Conservation (phyloP, 441 rosid species). For the Flueggea neowawraea region DNA sequence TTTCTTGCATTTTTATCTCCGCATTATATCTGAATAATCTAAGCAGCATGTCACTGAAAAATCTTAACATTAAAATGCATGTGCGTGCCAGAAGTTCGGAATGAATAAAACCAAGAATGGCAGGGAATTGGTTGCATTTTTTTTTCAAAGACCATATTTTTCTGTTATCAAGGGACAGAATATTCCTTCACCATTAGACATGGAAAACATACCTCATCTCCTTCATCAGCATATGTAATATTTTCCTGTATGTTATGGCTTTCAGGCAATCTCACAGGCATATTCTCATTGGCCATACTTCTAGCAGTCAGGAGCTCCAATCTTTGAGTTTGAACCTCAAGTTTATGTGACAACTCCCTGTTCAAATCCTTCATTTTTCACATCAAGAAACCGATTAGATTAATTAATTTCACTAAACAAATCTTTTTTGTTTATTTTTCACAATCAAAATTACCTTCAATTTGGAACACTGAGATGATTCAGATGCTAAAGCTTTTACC, state of each 20-base stretch:
- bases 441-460: slow-evolving; percentile 50
- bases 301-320: slow-evolving; percentile 90
- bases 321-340: slow-evolving; percentile 92
- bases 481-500: slow-evolving; percentile 70
- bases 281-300: slow-evolving; percentile 59
- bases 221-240: slow-evolving; percentile 88
- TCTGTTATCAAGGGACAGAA: too few relatives aligned
- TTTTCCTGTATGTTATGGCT: slow-evolving; percentile 44
- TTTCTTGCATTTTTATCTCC: too few relatives aligned
- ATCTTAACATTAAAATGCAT: too few relatives aligned
- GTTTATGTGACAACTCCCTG: slow-evolving; percentile 79
- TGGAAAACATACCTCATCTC: slow-evolving; percentile 75
- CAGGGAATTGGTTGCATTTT: too few relatives aligned
- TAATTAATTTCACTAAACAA: too few relatives aligned
- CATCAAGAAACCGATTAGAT: background rate
- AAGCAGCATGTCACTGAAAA: too few relatives aligned
- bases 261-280: slow-evolving; percentile 51
- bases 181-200: background rate
- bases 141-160: too few relatives aligned
- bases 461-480: slow-evolving; percentile 66
- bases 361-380: slow-evolving; percentile 65
- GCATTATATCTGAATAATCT: too few relatives aligned
- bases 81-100: too few relatives aligned
- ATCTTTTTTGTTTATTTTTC: too few relatives aligned
- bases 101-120: too few relatives aligned